Evolutionary conservation across 2,329 filamentous ascomycete species (phyloP).

Genomic region (Colletotrichum theobromicola): DNA sequence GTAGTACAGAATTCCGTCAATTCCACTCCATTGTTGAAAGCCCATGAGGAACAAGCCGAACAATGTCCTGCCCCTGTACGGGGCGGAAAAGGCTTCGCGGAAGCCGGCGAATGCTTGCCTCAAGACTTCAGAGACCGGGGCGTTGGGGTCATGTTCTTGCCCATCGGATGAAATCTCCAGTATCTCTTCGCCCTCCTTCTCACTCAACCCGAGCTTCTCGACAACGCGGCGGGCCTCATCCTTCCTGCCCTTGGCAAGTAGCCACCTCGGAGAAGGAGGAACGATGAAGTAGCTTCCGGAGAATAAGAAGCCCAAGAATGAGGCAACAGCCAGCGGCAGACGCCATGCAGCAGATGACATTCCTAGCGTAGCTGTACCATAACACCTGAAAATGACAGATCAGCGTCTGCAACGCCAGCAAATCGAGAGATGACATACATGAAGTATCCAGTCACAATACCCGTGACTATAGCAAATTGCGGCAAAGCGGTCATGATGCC

Average conservation of each 20-base stretch:
- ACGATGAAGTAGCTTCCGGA: constrained; percentile 36
- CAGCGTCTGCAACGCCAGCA: not conserved
- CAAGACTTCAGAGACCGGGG: constrained; percentile 30
- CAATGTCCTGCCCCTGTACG: constrained; percentile 48
- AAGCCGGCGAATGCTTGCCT: constrained; percentile 34
- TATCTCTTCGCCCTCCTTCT: constrained; percentile 47
- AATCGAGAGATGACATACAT: constrained; percentile 40
- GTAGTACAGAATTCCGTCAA: constrained; percentile 68
- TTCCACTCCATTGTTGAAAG: constrained; percentile 65
- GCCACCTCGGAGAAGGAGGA: constrained; percentile 61
- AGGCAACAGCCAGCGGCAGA: constrained; percentile 51
- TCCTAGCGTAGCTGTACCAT: constrained; percentile 53
- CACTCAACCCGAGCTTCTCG: constrained; percentile 46
- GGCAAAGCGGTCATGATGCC: constrained; percentile 58
- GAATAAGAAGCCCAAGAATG: constrained; percentile 37
- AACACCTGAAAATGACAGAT: constrained; percentile 28
- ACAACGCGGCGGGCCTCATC: constrained; percentile 47
- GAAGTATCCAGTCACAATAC: constrained; percentile 62
- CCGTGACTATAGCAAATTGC: constrained; percentile 57
- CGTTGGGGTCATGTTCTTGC: constrained; percentile 31
- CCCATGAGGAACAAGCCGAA: constrained; percentile 64
- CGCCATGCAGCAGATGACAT: constrained; percentile 59
- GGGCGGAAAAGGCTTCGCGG: constrained; percentile 20
- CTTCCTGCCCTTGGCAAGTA: constrained; percentile 46
- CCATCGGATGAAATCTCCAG: constrained; percentile 19